Evolutionary conservation across 306 rosid species (phyloP).

Genomic region (Quercus aquifolioides): DNA sequence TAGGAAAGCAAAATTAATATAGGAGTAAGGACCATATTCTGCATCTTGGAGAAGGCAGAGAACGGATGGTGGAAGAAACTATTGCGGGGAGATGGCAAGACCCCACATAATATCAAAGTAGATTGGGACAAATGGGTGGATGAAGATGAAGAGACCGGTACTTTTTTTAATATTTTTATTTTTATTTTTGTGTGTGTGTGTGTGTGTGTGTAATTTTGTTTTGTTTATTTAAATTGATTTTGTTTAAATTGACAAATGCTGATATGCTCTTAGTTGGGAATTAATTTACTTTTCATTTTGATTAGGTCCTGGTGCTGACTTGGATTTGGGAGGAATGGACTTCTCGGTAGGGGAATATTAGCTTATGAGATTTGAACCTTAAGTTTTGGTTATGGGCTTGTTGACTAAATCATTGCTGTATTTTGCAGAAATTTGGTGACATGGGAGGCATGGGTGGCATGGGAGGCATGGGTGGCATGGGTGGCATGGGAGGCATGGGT

Average conservation of each 20-base stretch:
- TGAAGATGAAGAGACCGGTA: conserved; percentile 82
- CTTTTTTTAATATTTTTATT: not conserved
- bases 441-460: conserved; percentile 37
- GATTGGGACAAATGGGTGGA: conserved; percentile 99
- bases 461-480: too few species aligned
- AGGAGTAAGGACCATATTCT: conserved; percentile 75
- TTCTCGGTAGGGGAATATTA: conserved; percentile 66
- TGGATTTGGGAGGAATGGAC: conserved; percentile 93
- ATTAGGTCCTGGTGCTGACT: conserved; percentile 42
- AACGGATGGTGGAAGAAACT: conserved; percentile 85
- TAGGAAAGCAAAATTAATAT: conserved; percentile 88
- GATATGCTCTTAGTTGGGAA: not conserved
- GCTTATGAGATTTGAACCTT: conserved; percentile 1
- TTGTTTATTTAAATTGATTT: not conserved
- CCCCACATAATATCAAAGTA: conserved; percentile 86
- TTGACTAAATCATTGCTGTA: conserved; percentile 5
- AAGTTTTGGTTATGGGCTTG: not conserved
- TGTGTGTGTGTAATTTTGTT: not conserved
- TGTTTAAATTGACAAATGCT: not conserved
- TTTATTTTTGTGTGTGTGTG: too few species aligned
- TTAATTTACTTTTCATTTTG: conserved; percentile 14
- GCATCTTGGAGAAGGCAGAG: conserved; percentile 83
- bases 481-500: conserved; percentile 1
- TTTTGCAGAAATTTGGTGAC: conserved; percentile 74
- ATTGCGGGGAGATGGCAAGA: conserved; percentile 66